Base-by-base conservation (phyloP, 2,329 filamentous ascomycete species). In the Decorospora gaudefroyi region DNA sequence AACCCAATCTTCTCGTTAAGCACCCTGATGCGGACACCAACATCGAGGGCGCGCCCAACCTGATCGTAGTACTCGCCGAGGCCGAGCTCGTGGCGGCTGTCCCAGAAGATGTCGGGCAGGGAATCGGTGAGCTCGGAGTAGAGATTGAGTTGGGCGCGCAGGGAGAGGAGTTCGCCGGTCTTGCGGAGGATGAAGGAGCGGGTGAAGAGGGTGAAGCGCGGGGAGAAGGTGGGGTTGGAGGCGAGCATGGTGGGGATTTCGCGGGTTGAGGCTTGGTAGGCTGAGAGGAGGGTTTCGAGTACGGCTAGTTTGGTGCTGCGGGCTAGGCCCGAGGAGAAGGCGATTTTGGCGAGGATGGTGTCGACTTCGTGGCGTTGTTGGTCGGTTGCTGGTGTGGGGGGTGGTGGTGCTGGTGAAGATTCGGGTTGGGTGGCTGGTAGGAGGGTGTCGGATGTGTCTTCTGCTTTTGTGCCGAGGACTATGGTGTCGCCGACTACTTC, bases 1-100 rank as follows among this genome's bases (percentile, higher is more conserved):
- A 99, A 97, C 64, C 96, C 92, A 82, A 99, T 95, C 75, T 95
- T 95, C 74, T 95, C 89, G 69, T 99, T 99, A 57, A 97, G 74
- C 12, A 89, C 85, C 61, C 88, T 88, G 73, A 97, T 97, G 36
- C 93, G 82, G 17, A 93, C 88, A 22, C 88, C 88, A 16, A 97
- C 91, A 70, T 97, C 93, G 23, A 99, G 79, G 0, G 90, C 90
- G 41, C 86, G 83, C 27, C 92, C 91, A 27, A 96, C 90, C 69
- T 93, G 88, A 57, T 96, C 91, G 70, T 97, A 99, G 73, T 96
- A 97, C 19, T 86, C 87, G 69, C 96, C 93, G 2, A 99, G 78
- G 0, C 90, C 88, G 2, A 96, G 82, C 69, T 96, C 91, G 59
- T 93, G 87, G 35, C 84, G 82, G 58, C 82, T 87, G 69, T 99